phyloP scores from a whole-genome alignment of 495 filamentous ascomycete species.

The Massariosphaeria phaeospora region DNA sequence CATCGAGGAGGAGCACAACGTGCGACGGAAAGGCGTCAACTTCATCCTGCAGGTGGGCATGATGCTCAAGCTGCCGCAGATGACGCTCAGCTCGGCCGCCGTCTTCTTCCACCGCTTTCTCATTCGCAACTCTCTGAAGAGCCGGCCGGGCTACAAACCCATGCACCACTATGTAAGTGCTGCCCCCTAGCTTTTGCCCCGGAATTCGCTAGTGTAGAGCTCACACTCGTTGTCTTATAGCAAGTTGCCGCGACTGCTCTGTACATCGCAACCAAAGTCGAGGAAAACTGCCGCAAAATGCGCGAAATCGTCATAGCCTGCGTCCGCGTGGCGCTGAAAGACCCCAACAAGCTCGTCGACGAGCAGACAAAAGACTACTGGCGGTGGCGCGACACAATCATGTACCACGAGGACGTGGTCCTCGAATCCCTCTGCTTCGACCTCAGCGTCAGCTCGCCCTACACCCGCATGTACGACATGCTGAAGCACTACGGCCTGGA shows the following conservation, averaged over 20 bases:
- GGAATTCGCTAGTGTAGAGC: too few species aligned
- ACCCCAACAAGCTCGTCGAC: constrained; percentile 77
- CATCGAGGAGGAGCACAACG: constrained; percentile 65
- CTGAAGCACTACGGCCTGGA: constrained; percentile 62
- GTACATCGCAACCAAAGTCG: constrained; percentile 93
- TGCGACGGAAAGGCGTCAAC: constrained; percentile 84
- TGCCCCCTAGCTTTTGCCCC: too few species aligned
- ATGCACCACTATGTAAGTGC: constrained; percentile 81
- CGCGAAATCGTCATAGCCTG: constrained; percentile 88
- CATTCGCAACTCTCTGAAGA: constrained; percentile 77
- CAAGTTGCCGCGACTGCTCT: constrained; percentile 78
- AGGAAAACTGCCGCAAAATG: constrained; percentile 91
- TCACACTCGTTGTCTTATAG: constrained; percentile 23
- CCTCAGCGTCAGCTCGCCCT: constrained; percentile 77
- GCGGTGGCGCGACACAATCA: constrained; percentile 90
- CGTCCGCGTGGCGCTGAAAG: constrained; percentile 90
- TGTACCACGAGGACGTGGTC: constrained; percentile 84
- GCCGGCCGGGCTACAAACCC: constrained; percentile 53
- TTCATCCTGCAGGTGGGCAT: constrained; percentile 95
- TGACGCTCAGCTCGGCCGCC: constrained; percentile 85
- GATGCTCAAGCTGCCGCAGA: constrained; percentile 83
- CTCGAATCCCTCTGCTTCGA: constrained; percentile 93
- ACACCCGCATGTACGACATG: constrained; percentile 73
- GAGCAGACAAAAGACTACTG: constrained; percentile 96
- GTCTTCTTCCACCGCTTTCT: constrained; percentile 93